Evolutionary conservation across 2,329 filamentous ascomycete species (phyloP).

Genomic region (Sclerotinia subarctica): DNA sequence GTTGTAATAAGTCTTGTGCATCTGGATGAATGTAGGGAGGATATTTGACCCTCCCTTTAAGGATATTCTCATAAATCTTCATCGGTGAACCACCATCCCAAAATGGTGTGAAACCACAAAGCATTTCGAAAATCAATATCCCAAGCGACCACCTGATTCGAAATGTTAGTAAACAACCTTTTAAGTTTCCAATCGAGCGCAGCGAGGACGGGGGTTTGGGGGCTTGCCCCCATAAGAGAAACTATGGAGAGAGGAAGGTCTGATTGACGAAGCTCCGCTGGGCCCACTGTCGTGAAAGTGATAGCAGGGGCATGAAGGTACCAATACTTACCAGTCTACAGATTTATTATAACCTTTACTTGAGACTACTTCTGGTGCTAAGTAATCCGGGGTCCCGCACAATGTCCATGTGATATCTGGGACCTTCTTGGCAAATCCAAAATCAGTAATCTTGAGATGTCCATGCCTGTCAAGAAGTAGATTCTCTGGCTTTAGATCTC

Average conservation of each 20-base stretch:
- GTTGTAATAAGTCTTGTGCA: constrained; percentile 86
- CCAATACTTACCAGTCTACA: constrained; percentile 69
- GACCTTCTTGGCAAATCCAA: constrained; percentile 97
- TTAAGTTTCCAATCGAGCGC: not conserved
- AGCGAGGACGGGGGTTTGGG: constrained; percentile 12
- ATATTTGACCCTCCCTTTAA: constrained; percentile 94
- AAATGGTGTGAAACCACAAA: constrained; percentile 97
- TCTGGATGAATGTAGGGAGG: constrained; percentile 93
- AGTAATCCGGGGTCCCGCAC: constrained; percentile 94
- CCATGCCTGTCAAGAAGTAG: constrained; percentile 87
- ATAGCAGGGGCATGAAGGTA: constrained; percentile 42
- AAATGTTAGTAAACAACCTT: constrained; percentile 22
- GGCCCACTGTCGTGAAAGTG: not conserved
- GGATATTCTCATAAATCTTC: constrained; percentile 99
- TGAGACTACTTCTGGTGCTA: constrained; percentile 96
- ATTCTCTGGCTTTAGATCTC: constrained; percentile 95
- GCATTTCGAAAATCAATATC: constrained; percentile 98
- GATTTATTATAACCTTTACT: constrained; percentile 99
- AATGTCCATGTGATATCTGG: constrained; percentile 99
- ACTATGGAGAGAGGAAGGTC: constrained; percentile 11
- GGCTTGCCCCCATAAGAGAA: constrained; percentile 5
- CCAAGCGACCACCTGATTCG: constrained; percentile 86
- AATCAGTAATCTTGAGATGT: constrained; percentile 96
- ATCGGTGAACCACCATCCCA: constrained; percentile 98
- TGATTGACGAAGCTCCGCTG: not conserved